Conservation (phyloP, 164 flowering plant species). For the Magnolia changhungtana region DNA sequence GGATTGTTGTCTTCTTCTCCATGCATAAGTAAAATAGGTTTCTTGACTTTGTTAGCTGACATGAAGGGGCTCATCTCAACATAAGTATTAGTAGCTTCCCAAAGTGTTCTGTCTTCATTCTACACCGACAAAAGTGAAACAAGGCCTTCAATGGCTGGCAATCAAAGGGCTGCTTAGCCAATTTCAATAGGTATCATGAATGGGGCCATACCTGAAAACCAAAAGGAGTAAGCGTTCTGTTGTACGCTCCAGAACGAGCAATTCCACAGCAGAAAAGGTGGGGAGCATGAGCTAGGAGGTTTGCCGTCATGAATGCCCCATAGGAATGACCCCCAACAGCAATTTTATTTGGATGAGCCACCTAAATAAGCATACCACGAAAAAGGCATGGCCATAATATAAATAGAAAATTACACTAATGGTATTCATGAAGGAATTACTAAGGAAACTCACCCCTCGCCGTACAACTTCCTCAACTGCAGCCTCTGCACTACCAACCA, state of each 20-base stretch:
- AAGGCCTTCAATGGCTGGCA: background rate
- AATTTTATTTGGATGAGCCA: conserved; percentile 93
- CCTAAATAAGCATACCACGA: conserved; percentile 40
- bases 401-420: background rate
- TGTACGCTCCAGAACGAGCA: conserved; percentile 98
- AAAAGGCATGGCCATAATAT: background rate
- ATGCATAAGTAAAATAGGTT: conserved; percentile 89
- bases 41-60: conserved; percentile 92
- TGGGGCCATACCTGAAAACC: conserved; percentile 77
- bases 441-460: conserved; percentile 64
- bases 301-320: conserved; percentile 99
- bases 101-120: conserved; percentile 97
- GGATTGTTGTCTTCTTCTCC: conserved; percentile 98
- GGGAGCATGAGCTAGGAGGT: conserved; percentile 95
- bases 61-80: conserved; percentile 98
- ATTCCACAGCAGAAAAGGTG: conserved; percentile 96
- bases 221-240: conserved; percentile 96
- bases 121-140: conserved; percentile 22
- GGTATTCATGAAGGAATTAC: conserved; percentile 3
- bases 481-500: conserved; percentile 96
- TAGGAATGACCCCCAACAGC: conserved; percentile 99
- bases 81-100: conserved; percentile 87
- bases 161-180: background rate
- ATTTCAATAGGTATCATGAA: background rate
- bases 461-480: conserved; percentile 92